Conservation (phyloP, 2,329 filamentous ascomycete species). For the Colletotrichum kahawae region DNA sequence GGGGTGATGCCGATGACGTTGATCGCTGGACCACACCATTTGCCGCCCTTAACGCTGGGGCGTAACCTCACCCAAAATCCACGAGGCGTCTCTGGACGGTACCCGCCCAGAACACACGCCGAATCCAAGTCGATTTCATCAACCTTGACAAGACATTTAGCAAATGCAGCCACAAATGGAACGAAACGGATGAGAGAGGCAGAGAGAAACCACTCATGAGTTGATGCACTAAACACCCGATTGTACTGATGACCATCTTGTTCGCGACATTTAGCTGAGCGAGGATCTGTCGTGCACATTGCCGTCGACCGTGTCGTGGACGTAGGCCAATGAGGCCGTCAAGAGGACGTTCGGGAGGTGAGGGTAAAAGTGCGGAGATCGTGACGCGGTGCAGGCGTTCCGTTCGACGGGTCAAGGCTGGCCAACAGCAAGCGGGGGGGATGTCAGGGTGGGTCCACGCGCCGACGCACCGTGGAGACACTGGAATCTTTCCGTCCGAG, state of each 20-base stretch:
- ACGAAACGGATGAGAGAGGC: not conserved
- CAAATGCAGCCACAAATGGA: not conserved
- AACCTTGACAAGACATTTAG: slow-evolving; percentile 5
- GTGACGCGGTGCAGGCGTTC: slow-evolving; percentile 11
- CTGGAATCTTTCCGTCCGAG: slow-evolving; percentile 7
- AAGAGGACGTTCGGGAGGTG: slow-evolving; percentile 3
- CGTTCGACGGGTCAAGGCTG: not conserved
- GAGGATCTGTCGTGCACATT: not conserved
- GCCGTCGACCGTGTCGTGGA: not conserved
- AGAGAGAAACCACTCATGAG: not conserved
- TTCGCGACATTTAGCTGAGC: not conserved
- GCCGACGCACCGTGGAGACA: not conserved
- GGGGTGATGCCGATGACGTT: not conserved
- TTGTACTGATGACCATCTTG: not conserved
- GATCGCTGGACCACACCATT: slow-evolving; percentile 14
- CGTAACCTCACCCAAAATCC: not conserved
- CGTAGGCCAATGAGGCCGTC: not conserved
- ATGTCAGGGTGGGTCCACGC: not conserved
- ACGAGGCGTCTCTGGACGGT: not conserved
- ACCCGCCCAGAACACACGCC: slow-evolving; percentile 6
- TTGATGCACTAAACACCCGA: not conserved
- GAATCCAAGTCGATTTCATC: not conserved
- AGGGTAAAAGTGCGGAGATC: slow-evolving; percentile 21
- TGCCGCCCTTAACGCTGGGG: not conserved
- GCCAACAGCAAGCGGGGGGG: not conserved